Evolutionary conservation across 108 stramenopile species (phyloP), one percentile per base, ranked within the genome.

Genomic region (Bacterosira constricta): DNA sequence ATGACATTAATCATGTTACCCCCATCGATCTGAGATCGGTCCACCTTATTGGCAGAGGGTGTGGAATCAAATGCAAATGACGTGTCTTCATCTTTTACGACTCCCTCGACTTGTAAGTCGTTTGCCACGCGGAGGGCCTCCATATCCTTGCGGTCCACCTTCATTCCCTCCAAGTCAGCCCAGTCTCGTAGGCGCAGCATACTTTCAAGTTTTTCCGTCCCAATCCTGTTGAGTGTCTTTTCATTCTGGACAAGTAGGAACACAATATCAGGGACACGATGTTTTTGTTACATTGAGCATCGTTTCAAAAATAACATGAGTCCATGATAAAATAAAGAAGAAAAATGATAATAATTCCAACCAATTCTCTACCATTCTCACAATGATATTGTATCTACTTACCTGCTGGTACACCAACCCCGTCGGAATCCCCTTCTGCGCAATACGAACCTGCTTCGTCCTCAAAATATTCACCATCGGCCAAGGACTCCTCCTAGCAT

Each of bases 381-480:
- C 27, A 6, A 29, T 6, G 18, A 21, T 29, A 18, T 29, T 10
- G 5, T 21, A 27, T 34, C 0, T 1, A 66, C 73, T 66, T 18
- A 75, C 73, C 59, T 75, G 92, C 68, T 88, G 86, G 81, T 98
- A 98, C 11, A 98, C 97, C 25, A 96, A 73, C 21, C 92, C 97
- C 15, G 97, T 98, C 21, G 97, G 97, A 80, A 98, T 95, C 25
- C 95, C 96, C 75, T 80, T 86, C 82, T 98, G 97, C 6, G 95
- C 97, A 20, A 90, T 78, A 36, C 93, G 87, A 4, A 98, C 97
- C 84, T 96, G 92, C 23, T 80, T 86, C 55, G 97, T 98, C 29
- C 97, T 82, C 20, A 98, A 79, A 59, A 98, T 94, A 73, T 98
- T 98, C 77, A 98, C 96, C 97, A 98, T 98, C 13, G 97, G 97